Evolutionary conservation across 495 filamentous ascomycete species (phyloP), one percentile per base, ranked within the genome.

Genomic region (Trichodelitschia bisporula): DNA sequence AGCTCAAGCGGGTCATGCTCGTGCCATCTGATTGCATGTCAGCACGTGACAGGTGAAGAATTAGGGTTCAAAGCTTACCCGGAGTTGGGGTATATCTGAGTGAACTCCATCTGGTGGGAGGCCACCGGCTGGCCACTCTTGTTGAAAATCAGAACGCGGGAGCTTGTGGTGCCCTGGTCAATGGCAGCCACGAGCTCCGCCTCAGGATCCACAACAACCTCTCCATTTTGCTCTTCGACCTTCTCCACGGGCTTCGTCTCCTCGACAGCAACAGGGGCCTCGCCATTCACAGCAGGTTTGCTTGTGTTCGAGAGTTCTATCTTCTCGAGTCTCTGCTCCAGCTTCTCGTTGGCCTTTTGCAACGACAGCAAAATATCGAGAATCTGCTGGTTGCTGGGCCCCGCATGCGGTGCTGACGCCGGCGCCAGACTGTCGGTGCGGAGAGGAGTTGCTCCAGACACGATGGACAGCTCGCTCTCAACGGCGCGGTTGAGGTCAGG

Each of bases 151-250:
- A 95, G 58, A 47, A 92, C 92, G 11, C 83, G 69, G 19, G 84
- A 79, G 40, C 77, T 89, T 10, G 83, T 92, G 4, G 83, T 95
- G 15, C 83, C 83, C 44, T 86, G 77, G 45, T 95, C 83, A 44
- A 95, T 84, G 17, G 71, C 63, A 26, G 67, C 72, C 24, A 75
- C 64, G 45, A 65, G 76, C n/a, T n/a, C n/a, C n/a, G n/a, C n/a
- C n/a, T n/a, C n/a, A n/a, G n/a, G n/a, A n/a, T n/a, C n/a, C n/a
- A n/a, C n/a, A n/a, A n/a, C n/a, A n/a, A n/a, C n/a, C n/a, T n/a
- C n/a, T n/a, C n/a, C n/a, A n/a, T n/a, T n/a, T n/a, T n/a, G n/a
- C n/a, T n/a, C n/a, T n/a, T n/a, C n/a, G n/a, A n/a, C n/a, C n/a
- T n/a, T n/a, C n/a, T n/a, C n/a, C n/a, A n/a, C n/a, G n/a, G n/a